These are phyloP conservation scores for Aspergillus panamensis DNA, from an alignment of 495 filamentous ascomycete genomes.

Conservation along the genomic window DNA sequence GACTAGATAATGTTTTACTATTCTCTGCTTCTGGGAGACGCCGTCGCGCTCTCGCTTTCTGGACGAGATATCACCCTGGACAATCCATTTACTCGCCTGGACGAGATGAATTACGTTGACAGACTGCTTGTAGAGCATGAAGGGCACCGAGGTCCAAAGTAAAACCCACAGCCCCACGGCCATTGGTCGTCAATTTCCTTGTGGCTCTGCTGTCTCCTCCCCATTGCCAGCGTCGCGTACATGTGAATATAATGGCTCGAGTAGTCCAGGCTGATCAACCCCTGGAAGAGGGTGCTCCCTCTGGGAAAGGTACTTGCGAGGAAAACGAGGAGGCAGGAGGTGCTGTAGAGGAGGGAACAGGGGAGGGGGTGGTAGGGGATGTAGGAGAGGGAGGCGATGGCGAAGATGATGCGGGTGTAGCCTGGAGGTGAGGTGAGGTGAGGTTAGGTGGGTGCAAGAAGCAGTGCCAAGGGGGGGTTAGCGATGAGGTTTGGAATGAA, in stretches of 20 bases:
- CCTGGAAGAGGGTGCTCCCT: slow-evolving; percentile 89
- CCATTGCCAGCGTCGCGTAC: slow-evolving; percentile 82
- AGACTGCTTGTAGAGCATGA: slow-evolving; percentile 87
- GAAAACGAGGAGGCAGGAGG: slow-evolving; percentile 92
- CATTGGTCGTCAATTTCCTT: slow-evolving; percentile 71
- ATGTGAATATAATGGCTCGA: slow-evolving; percentile 98
- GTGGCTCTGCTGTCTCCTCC: slow-evolving; percentile 70
- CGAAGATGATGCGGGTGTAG: slow-evolving; percentile 83
- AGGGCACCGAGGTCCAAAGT: slow-evolving; percentile 69
- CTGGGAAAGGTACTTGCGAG: slow-evolving; percentile 84
- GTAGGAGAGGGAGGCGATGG: slow-evolving; percentile 90
- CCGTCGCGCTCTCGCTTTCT: neutral
- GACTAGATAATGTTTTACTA: too few relatives aligned
- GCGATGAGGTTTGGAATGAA: slow-evolving; percentile 93
- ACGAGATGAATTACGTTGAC: slow-evolving; percentile 92
- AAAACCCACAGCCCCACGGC: slow-evolving; percentile 70
- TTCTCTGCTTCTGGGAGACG: too few relatives aligned
- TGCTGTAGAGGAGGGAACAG: slow-evolving; percentile 82
- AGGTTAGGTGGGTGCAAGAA: neutral
- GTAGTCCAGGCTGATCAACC: slow-evolving; percentile 83
- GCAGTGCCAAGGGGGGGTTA: slow-evolving; percentile 39
- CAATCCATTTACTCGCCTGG: slow-evolving; percentile 87
- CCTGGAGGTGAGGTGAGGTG: slow-evolving; percentile 56
- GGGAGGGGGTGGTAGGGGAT: slow-evolving; percentile 96
- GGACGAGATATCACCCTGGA: slow-evolving; percentile 68